Evolutionary conservation across 1,284 basidiomycete genomes (phyloP).

Genomic region (Uromyces viciae-fabae): DNA sequence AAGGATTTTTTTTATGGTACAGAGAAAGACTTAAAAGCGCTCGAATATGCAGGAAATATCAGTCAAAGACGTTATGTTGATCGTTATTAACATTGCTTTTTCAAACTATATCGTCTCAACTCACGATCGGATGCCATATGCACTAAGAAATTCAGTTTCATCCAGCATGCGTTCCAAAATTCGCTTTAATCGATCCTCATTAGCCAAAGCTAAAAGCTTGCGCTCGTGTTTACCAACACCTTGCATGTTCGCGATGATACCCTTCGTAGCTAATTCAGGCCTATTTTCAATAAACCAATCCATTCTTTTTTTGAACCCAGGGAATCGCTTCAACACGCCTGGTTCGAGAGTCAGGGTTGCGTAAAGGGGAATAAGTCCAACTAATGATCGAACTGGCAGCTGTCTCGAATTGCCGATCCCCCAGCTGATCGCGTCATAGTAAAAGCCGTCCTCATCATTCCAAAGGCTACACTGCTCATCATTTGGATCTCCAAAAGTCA

Average conservation of each 20-base stretch:
- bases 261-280: slow-evolving; percentile 76
- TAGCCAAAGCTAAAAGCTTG: slow-evolving; percentile 79
- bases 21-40: slow-evolving; percentile 67
- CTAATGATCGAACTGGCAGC: slow-evolving; percentile 83
- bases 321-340: slow-evolving; percentile 77
- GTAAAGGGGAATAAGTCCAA: slow-evolving; percentile 92
- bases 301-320: slow-evolving; percentile 95
- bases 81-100: background rate
- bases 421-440: slow-evolving; percentile 93
- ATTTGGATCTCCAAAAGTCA: slow-evolving; percentile 80
- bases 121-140: slow-evolving; percentile 89
- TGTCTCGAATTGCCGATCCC: slow-evolving; percentile 66
- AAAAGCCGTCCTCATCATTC: slow-evolving; percentile 95
- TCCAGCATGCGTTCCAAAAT: slow-evolving; percentile 96
- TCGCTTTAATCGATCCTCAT: slow-evolving; percentile 78
- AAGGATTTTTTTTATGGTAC: slow-evolving; percentile 83
- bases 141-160: slow-evolving; percentile 90
- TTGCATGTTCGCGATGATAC: slow-evolving; percentile 68
- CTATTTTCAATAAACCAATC: slow-evolving; percentile 97
- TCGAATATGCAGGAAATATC: background rate
- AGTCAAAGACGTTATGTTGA: slow-evolving; percentile 3
- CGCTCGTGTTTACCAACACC: slow-evolving; percentile 79
- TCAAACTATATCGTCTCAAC: slow-evolving; percentile 53
- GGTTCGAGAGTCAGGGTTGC: slow-evolving; percentile 92
- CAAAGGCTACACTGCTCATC: slow-evolving; percentile 73